Percentiles rank a stretch among this genome's conserved stretches.
Conservation (phyloP, 2,329 filamentous ascomycete genomes). For the Xylaria sp. region DNA sequence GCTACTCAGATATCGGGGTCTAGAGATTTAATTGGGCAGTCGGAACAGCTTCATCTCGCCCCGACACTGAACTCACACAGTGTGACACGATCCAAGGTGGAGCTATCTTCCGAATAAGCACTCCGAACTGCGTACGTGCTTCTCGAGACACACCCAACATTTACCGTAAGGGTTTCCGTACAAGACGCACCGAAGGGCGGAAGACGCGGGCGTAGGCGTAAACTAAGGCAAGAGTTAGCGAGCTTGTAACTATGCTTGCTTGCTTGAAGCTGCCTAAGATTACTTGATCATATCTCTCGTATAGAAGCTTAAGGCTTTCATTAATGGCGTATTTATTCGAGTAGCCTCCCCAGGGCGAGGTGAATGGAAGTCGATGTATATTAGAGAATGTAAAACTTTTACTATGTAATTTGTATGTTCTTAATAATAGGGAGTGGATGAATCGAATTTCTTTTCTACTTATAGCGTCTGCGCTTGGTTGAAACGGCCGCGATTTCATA, state of each 20-base stretch:
- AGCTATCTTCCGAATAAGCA: constrained; percentile 32
- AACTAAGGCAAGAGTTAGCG: constrained; percentile 37
- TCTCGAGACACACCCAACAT: neutral
- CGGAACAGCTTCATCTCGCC: constrained; percentile 31
- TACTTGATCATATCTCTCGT: neutral
- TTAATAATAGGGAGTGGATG: neutral
- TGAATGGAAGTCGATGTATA: neutral
- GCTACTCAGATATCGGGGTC: constrained; percentile 2
- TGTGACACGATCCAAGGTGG: constrained; percentile 33
- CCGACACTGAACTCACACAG: constrained; percentile 33
- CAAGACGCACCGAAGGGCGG: constrained; percentile 18
- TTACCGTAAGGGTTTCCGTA: constrained; percentile 13
- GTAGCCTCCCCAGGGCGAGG: neutral
- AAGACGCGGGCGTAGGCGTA: constrained; percentile 8
- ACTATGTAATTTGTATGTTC: neutral
- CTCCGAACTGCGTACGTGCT: constrained; percentile 18
- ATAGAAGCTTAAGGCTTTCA: neutral
- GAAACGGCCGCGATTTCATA: neutral
- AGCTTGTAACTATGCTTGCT: constrained; percentile 7
- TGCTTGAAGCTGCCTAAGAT: constrained; percentile 9
- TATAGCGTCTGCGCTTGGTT: neutral
- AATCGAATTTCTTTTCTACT: too few species aligned
- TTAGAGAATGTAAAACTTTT: neutral
- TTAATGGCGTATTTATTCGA: neutral
- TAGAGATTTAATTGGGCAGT: constrained; percentile 25